Percentiles rank a stretch among this genome's conserved stretches.
Conservation (phyloP, 257 asterid species). For the Oldenlandia corymbosa region DNA sequence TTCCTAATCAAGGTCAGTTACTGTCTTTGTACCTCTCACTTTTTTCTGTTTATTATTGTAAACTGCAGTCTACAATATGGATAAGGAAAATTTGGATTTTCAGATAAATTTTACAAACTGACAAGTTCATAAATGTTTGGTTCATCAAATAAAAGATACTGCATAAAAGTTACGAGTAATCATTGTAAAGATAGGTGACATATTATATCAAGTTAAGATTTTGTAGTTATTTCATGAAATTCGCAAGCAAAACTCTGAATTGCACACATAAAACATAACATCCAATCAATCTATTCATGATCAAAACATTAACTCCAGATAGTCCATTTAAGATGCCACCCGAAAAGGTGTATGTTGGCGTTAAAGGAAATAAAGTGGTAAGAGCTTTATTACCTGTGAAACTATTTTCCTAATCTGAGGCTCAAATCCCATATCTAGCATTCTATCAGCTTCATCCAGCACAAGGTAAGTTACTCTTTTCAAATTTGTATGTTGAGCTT, state of each 20-base stretch:
- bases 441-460: slow-evolving; percentile 93
- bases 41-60: neutral
- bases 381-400: slow-evolving; percentile 48
- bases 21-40: neutral
- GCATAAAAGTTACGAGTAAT: too few species aligned
- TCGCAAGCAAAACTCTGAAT: neutral
- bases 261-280: neutral
- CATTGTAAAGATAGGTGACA: neutral
- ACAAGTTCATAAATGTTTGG: too few species aligned
- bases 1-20: neutral
- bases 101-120: too few species aligned
- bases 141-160: neutral
- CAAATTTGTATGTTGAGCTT: slow-evolving; percentile 80
- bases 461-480: slow-evolving; percentile 87
- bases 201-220: neutral
- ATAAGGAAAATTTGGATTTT: neutral
- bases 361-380: neutral
- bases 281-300: neutral
- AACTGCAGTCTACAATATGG: neutral
- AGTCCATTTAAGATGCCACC: neutral
- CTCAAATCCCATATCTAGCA: slow-evolving; percentile 98
- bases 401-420: slow-evolving; percentile 89
- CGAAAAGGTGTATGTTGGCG: neutral
- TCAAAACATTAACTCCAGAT: neutral
- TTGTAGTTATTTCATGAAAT: neutral